Base-by-base conservation (phyloP, 768 basidiomycete genomes). In the Phanerochaete carnosa region DNA sequence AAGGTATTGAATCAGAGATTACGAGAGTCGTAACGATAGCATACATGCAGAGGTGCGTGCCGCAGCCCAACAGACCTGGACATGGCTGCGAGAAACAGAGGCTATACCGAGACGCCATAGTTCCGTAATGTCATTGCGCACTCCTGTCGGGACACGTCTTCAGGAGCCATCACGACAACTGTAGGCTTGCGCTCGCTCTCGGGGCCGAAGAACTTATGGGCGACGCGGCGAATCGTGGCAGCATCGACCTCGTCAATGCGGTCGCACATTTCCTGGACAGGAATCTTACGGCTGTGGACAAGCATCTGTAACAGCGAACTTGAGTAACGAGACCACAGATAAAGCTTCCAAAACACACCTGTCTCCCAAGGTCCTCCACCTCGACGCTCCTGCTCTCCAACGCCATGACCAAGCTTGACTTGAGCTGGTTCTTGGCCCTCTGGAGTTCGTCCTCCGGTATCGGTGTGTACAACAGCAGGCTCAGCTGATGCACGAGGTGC, bases 401-500 rank as follows among this genome's bases (percentile, higher is more conserved):
- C 1, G 94, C 92, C 96, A 98, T 98, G 79, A 94, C 91, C 63
- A 98, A 75, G 52, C 87, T 89, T 25, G 89, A 90, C 73, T 94
- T 94, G 63, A 98, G 85, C 79, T 98, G 95, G 69, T 98, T 98
- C 79, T 95, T 95, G 39, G 96, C 95, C 60, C 96, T 81, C 59
- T 78, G 78, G 33, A 98, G 82, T 72, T 98, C 96, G 13, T 68
- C 72, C 47, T 80, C 75, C 3, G 88, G 85, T 22, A 90, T 80
- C 15, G 80, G 78, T 13, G 84, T 80, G 72, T 93, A 88, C 56
- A 94, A 79, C 60, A 98, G 77, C 55, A 91, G 65, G 69, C 93
- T 91, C 12, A 98, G 80, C 73, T 98, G 94, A 69, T 94, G 88
- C 1, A 91, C 87, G 51, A 98, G 83, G 67, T 96, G 86, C 1